phyloP scores from a whole-genome alignment of 805 yeast species.

The Ogataea sp. region DNA sequence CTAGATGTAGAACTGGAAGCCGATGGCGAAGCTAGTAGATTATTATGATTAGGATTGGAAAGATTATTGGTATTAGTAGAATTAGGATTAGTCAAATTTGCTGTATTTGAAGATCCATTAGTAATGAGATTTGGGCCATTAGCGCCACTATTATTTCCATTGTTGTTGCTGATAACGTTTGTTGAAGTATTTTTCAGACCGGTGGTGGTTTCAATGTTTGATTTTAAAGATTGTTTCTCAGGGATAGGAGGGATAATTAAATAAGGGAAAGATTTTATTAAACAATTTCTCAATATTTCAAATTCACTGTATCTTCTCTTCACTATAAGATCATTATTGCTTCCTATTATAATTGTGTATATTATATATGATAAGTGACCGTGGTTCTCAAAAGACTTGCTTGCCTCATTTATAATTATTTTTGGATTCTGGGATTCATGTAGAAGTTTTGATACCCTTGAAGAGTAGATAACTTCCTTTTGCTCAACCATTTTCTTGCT shows the following conservation, averaged over 20 bases:
- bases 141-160: not conserved
- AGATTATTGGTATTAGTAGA: not conserved
- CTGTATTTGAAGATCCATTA: not conserved
- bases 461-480: slow-evolving; percentile 13
- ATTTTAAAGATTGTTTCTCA: slow-evolving; percentile 57
- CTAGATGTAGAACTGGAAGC: no score
- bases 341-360: slow-evolving; percentile 64
- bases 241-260: slow-evolving; percentile 91
- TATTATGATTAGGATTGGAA: no score
- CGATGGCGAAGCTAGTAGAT: no score
- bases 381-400: slow-evolving; percentile 75
- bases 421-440: slow-evolving; percentile 8
- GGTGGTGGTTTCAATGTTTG: slow-evolving; percentile 23
- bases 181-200: slow-evolving; percentile 12
- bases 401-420: slow-evolving; percentile 62
- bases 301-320: slow-evolving; percentile 90
- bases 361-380: slow-evolving; percentile 50
- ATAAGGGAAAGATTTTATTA: slow-evolving; percentile 71
- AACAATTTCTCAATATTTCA: slow-evolving; percentile 66
- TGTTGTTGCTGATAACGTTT: not conserved
- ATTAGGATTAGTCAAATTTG: not conserved
- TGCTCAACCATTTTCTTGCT: not conserved
- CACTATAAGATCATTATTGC: slow-evolving; percentile 36
- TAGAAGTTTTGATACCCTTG: slow-evolving; percentile 18
- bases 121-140: not conserved